Base-by-base conservation (phyloP, 108 stramenopile genomes). In the Epithemia pelagica region DNA sequence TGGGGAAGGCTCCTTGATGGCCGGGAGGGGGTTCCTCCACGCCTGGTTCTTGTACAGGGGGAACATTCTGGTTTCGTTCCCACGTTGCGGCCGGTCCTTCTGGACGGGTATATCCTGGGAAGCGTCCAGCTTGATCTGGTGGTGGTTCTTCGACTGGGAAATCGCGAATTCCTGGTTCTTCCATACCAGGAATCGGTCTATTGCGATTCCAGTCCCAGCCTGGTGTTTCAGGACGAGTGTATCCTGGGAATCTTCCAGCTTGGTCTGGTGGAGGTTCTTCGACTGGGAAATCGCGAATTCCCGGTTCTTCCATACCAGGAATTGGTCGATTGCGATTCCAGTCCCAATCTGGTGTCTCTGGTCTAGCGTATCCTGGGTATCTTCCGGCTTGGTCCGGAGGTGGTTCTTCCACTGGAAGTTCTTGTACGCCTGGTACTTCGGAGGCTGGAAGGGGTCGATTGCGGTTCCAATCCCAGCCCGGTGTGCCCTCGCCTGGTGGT, bases 201-300 rank as follows among this genome's bases (percentile, higher is more conserved):
- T 59, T 72, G 30, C 77, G 72, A 30, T 52, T 59, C 77, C 77
- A 78, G 56, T 74, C 73, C 30, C 64, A 66, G 19, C 64, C 62
- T 2, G 73, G 73, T 55, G 64, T 61, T 19, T 64, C 64, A 15
- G 64, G 51, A 7, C 25, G 8, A 55, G 18, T 10, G 28, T 46
- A 46, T 10, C 37, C 15, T 46, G 37, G 56, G 56, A 57, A 23
- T 27, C 37, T 46, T 15, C 37, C 37, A 46, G 37, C 37, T 5
- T 46, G 37, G 37, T 46, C 37, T 46, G 37, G 37, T 18, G 26
- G 25, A n/a, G 56, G 56, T 57, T 57, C 56, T 57, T 57, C 56
- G 3, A 57, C 56, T n/a, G 56, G 26, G 26, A 19, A 58, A 58
- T 58, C 56, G 5, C 21, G 26, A 7, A 27, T 7, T 5, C 56